These are phyloP conservation scores for Mucor piriformis DNA, from an alignment of 371 early-diverging fungal genomes.

Conservation along the genomic window DNA sequence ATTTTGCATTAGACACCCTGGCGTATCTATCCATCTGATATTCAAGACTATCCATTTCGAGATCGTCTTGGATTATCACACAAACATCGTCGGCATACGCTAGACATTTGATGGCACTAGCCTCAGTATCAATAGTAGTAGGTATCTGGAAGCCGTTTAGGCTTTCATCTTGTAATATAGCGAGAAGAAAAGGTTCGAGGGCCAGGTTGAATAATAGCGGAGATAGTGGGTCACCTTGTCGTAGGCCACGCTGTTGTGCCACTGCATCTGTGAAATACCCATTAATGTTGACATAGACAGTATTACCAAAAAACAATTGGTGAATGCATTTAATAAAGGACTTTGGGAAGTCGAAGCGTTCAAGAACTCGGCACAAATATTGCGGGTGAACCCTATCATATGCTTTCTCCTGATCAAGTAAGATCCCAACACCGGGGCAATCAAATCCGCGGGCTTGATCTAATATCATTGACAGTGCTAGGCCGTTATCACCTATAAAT, in stretches of 20 bases:
- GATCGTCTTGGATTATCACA: neutral
- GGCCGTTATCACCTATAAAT: slow-evolving; percentile 17
- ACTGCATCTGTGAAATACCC: slow-evolving; percentile 12
- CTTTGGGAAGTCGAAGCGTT: slow-evolving; percentile 12
- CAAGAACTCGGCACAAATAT: slow-evolving; percentile 9
- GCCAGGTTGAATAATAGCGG: slow-evolving; percentile 20
- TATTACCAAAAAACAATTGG: slow-evolving; percentile 8
- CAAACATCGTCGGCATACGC: slow-evolving; percentile 19
- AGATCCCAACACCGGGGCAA: slow-evolving; percentile 1
- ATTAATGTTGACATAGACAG: slow-evolving; percentile 16
- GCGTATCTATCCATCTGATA: slow-evolving; percentile 5
- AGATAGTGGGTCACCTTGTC: slow-evolving; percentile 10
- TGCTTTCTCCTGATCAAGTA: slow-evolving; percentile 25
- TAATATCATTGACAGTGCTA: neutral
- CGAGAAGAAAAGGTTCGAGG: slow-evolving; percentile 11
- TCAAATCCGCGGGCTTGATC: slow-evolving; percentile 7
- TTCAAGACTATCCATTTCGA: neutral
- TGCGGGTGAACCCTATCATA: slow-evolving; percentile 22
- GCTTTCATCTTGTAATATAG: neutral
- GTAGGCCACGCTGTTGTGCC: slow-evolving; percentile 8
- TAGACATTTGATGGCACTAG: neutral
- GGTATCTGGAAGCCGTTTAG: neutral
- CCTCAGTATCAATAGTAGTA: neutral
- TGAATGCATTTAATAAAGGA: slow-evolving; percentile 1
- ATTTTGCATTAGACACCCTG: slow-evolving; percentile 14